Evolutionary conservation across 2,329 filamentous ascomycete species (phyloP).

Genomic region (Neurospora sp.): DNA sequence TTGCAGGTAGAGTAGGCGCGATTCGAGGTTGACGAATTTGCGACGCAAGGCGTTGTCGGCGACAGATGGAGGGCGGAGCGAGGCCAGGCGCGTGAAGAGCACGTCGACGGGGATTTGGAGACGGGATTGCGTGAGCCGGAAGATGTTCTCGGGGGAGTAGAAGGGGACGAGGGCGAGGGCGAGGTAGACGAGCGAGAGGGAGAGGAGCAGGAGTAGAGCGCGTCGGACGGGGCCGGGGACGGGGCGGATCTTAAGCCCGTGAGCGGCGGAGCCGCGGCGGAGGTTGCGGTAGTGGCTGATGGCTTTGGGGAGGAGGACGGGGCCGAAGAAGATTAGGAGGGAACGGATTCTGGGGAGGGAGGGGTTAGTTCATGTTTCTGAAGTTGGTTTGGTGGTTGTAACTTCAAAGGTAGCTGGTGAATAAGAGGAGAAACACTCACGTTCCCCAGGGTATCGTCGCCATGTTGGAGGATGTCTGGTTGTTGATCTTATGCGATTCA

Average conservation of each 20-base stretch:
- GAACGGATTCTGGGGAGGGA: conserved; percentile 36
- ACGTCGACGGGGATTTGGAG: conserved; percentile 79
- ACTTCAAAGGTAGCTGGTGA: background rate
- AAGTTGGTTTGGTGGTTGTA: background rate
- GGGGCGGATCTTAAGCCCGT: conserved; percentile 40
- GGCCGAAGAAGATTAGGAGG: conserved; percentile 55
- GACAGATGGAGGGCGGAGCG: conserved; percentile 41
- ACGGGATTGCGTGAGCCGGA: conserved; percentile 65
- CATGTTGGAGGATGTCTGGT: conserved; percentile 6
- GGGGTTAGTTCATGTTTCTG: background rate
- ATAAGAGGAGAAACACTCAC: conserved; percentile 26
- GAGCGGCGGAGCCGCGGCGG: conserved; percentile 26
- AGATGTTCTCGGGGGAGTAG: conserved; percentile 72
- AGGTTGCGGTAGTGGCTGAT: conserved; percentile 53
- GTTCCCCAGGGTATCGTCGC: conserved; percentile 38
- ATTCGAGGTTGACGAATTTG: conserved; percentile 61
- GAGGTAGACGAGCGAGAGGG: conserved; percentile 38
- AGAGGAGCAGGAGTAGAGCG: conserved; percentile 43
- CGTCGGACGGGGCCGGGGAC: conserved; percentile 45
- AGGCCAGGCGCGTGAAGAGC: conserved; percentile 65
- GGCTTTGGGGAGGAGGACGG: conserved; percentile 58
- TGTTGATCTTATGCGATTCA: background rate
- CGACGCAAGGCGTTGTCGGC: conserved; percentile 55
- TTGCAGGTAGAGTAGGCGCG: conserved; percentile 70
- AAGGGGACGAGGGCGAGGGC: conserved; percentile 54